Evolutionary conservation across 1,139 yeast genomes (phyloP).

Genomic region (Debaryomyces nepalensis): DNA sequence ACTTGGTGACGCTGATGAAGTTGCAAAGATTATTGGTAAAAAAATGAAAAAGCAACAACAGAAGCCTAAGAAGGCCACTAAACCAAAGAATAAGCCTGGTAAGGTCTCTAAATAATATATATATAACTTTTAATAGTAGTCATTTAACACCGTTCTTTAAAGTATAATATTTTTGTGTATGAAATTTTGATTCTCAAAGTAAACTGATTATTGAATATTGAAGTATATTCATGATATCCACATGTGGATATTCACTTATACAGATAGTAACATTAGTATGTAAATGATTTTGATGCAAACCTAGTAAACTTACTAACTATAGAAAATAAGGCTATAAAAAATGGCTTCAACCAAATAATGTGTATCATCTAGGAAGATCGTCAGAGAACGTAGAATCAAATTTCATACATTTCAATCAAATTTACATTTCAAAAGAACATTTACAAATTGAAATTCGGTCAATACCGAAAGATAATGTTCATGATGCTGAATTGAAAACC

Average conservation of each 20-base stretch:
- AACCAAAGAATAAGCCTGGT: conserved; percentile 15
- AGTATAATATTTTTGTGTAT: conserved; percentile 2
- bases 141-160: conserved; percentile 5
- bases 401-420: conserved; percentile 27
- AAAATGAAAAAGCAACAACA: conserved; percentile 30
- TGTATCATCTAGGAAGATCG: conserved; percentile 38
- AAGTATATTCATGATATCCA: too few species aligned
- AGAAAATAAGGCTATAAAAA: conserved; percentile 5
- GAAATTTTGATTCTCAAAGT: too few species aligned
- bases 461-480: conserved; percentile 12
- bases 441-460: conserved; percentile 27
- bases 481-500: conserved; percentile 21
- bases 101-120: conserved; percentile 9
- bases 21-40: conserved; percentile 50
- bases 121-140: conserved; percentile 7
- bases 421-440: conserved; percentile 38
- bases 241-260: conserved; percentile 15
- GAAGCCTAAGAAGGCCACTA: conserved; percentile 19
- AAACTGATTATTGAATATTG: too few species aligned
- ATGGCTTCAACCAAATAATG: conserved; percentile 23
- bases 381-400: conserved; percentile 20
- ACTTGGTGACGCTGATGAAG: conserved; percentile 75
- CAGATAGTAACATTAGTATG: conserved; percentile 12
- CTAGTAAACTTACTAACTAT: conserved; percentile 1
- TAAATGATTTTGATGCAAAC: neutral